A percentile compares a stretch with the other conserved stretches of the same genome.
Evolutionary conservation across 202 grass and related monocot genomes (phyloP).

Genomic region (Panicum hallii): DNA sequence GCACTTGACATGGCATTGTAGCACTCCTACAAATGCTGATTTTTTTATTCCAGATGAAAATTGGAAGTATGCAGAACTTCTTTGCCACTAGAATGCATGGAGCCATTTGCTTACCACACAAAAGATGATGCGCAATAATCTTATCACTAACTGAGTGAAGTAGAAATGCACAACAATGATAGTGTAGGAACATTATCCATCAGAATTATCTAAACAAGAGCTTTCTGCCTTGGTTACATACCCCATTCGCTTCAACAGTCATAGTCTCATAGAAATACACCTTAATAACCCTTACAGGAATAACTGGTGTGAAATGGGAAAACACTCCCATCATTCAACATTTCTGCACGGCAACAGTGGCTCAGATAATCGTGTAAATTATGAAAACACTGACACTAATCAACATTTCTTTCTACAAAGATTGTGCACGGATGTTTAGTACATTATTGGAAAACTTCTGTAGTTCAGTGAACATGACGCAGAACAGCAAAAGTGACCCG

Average conservation of each 20-base stretch:
- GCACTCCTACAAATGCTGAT: slow-evolving; percentile 25
- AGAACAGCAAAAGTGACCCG: slow-evolving; percentile 19
- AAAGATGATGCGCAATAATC: not conserved
- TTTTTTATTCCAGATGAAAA: slow-evolving; percentile 21
- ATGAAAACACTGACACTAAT: not conserved
- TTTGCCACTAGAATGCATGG: not conserved
- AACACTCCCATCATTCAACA: slow-evolving; percentile 14
- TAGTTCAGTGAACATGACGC: slow-evolving; percentile 20
- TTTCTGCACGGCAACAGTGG: not conserved
- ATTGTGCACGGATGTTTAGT: not conserved
- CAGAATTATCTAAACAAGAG: not conserved
- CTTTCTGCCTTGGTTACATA: not conserved
- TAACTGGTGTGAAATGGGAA: not conserved
- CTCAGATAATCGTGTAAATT: not conserved
- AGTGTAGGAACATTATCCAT: not conserved
- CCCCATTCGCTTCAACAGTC: not conserved
- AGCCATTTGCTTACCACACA: not conserved
- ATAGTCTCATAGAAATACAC: not conserved
- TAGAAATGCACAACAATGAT: not conserved
- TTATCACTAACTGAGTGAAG: slow-evolving; percentile 5
- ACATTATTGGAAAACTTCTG: slow-evolving; percentile 45
- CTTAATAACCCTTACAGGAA: not conserved
- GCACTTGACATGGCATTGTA: slow-evolving; percentile 5
- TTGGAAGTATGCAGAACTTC: slow-evolving; percentile 7
- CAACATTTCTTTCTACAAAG: slow-evolving; percentile 26